These are phyloP conservation scores for Emmonsia crescens DNA, from an alignment of 2,329 filamentous ascomycete species.

Conservation along the genomic window DNA sequence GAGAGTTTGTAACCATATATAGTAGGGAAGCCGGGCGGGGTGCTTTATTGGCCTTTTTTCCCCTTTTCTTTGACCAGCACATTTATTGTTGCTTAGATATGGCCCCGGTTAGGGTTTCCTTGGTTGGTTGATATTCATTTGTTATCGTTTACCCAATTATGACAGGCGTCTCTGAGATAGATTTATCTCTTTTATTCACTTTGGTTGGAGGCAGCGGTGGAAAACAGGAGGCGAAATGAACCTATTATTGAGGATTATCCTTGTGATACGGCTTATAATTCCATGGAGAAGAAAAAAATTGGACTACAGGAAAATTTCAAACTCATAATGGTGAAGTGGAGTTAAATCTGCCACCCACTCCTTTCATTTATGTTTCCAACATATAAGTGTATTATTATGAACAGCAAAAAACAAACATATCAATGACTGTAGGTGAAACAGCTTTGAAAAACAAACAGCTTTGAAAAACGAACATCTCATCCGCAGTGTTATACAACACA, in stretches of 20 bases:
- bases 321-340: neutral
- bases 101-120: neutral
- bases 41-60: neutral
- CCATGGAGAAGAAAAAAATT: neutral
- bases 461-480: neutral
- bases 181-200: neutral
- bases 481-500: neutral
- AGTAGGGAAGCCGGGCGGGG: neutral
- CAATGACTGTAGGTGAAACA: neutral
- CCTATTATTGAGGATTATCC: neutral
- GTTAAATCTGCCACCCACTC: neutral
- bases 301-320: neutral
- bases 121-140: neutral
- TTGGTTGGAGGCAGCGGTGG: neutral
- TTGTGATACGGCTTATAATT: neutral
- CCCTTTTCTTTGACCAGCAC: neutral
- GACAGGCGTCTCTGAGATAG: neutral
- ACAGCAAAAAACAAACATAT: neutral
- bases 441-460: neutral
- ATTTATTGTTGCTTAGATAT: neutral
- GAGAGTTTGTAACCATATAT: neutral
- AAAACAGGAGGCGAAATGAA: neutral
- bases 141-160: neutral
- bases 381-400: neutral
- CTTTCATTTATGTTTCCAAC: neutral